phyloP scores from a whole-genome alignment of 345 rosid genomes.

The Cardiospermum halicacabum region DNA sequence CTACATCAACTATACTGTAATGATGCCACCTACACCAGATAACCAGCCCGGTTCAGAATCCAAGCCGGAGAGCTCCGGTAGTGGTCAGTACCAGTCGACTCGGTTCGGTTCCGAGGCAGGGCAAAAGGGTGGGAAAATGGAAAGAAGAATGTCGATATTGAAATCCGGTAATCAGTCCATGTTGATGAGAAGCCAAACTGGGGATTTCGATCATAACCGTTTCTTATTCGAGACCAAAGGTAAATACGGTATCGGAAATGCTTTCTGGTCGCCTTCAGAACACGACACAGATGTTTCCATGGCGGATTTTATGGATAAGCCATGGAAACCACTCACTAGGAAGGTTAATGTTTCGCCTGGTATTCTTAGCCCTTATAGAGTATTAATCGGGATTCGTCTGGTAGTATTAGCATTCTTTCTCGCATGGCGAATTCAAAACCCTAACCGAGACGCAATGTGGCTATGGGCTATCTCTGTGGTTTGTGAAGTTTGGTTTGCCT shows the following conservation, averaged over 20 bases:
- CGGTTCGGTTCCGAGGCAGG: slow-evolving; percentile 27
- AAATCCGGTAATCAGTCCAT: slow-evolving; percentile 67
- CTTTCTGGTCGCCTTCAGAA: slow-evolving; percentile 60
- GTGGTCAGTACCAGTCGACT: slow-evolving; percentile 9
- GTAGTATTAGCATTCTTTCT: slow-evolving; percentile 51
- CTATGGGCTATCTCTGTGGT: slow-evolving; percentile 76
- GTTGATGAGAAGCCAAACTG: slow-evolving; percentile 80
- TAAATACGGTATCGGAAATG: slow-evolving; percentile 76
- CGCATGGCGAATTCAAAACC: slow-evolving; percentile 66
- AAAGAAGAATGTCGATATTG: slow-evolving; percentile 72
- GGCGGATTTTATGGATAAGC: slow-evolving; percentile 89
- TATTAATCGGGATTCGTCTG: slow-evolving; percentile 53
- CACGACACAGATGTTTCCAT: slow-evolving; percentile 46
- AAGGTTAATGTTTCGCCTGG: slow-evolving; percentile 59
- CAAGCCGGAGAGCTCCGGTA: slow-evolving; percentile 30
- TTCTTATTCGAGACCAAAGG: slow-evolving; percentile 87
- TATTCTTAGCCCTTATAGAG: slow-evolving; percentile 87
- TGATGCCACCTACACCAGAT: slow-evolving; percentile 95
- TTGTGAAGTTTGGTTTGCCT: slow-evolving; percentile 92
- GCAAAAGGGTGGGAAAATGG: slow-evolving; percentile 33
- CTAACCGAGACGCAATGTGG: slow-evolving; percentile 85
- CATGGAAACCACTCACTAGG: slow-evolving; percentile 94
- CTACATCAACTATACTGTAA: slow-evolving; percentile 81
- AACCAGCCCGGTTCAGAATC: slow-evolving; percentile 59
- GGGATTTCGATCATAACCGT: slow-evolving; percentile 91